A percentile compares a stretch with the other conserved stretches of the same genome.
Evolutionary conservation across 2,329 filamentous ascomycete genomes (phyloP).

Genomic region (Trichoderma breve): DNA sequence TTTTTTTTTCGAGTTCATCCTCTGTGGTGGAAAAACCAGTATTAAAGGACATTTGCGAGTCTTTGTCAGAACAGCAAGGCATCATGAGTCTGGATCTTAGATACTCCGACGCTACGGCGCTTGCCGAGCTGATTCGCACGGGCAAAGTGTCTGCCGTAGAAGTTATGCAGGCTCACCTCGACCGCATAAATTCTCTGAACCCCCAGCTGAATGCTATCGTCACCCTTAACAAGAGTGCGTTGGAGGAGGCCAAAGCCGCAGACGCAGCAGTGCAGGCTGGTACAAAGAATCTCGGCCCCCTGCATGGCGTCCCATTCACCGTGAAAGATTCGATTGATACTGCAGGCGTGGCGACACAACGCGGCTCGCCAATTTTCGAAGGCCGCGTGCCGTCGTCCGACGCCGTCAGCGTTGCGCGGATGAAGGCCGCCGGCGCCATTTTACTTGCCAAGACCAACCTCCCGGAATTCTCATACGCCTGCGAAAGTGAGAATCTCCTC

Average conservation of each 20-base stretch:
- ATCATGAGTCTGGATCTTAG: neutral
- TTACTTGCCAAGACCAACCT: neutral
- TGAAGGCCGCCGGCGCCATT: neutral
- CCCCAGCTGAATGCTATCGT: neutral
- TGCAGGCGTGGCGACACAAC: neutral
- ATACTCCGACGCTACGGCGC: neutral
- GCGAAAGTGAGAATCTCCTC: neutral
- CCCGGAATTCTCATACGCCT: no score
- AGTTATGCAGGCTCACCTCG: slow-evolving; percentile 2
- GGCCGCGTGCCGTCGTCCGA: neutral
- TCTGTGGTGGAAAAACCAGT: no score
- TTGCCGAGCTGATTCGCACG: slow-evolving; percentile 2
- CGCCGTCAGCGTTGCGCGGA: neutral
- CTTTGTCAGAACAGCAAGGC: neutral
- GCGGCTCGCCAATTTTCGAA: slow-evolving; percentile 1
- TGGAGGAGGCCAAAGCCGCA: no score
- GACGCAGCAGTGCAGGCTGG: no score
- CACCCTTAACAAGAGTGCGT: neutral
- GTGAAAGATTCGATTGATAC: slow-evolving; percentile 1
- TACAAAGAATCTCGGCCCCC: neutral
- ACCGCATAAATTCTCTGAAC: neutral
- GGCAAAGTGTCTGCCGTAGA: neutral
- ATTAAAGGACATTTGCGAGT: no score
- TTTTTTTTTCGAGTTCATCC: no score
- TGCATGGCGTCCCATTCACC: neutral